Evolutionary conservation across 2,329 filamentous ascomycete species (phyloP).

Genomic region (Paracamarosporium sp.): DNA sequence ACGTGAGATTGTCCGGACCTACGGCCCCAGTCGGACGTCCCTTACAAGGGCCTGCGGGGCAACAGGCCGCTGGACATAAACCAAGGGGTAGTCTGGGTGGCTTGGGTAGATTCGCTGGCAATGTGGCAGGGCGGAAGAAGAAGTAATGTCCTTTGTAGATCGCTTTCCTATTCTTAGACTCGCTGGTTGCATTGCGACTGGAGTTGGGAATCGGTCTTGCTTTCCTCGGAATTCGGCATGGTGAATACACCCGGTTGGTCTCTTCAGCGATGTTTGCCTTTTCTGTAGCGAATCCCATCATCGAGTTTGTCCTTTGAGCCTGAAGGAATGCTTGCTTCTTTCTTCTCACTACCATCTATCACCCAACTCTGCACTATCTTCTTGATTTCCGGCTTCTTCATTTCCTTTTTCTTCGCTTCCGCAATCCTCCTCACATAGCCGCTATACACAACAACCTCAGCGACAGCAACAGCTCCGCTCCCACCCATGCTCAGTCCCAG

Average conservation of each 20-base stretch:
- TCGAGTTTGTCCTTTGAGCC: conserved; percentile 31
- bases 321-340: conserved; percentile 16
- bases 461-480: conserved; percentile 72
- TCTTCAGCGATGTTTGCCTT: conserved; percentile 52
- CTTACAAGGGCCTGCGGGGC: conserved; percentile 22
- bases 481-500: conserved; percentile 75
- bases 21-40: conserved; percentile 31
- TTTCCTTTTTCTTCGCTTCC: conserved; percentile 70
- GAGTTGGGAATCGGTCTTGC: conserved; percentile 14
- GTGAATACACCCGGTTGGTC: background rate
- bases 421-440: conserved; percentile 76
- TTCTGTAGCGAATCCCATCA: conserved; percentile 49
- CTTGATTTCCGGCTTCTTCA: conserved; percentile 68
- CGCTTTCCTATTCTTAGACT: conserved; percentile 6
- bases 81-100: conserved; percentile 51
- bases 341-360: conserved; percentile 38
- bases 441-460: conserved; percentile 79
- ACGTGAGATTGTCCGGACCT: conserved; percentile 22
- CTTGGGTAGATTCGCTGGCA: conserved; percentile 53
- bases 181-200: conserved; percentile 29
- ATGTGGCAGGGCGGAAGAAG: conserved; percentile 47
- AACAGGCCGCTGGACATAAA: conserved; percentile 37
- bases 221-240: conserved; percentile 12
- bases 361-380: conserved; percentile 77
- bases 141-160: conserved; percentile 25